These are phyloP conservation scores for Westerdykella aurantiaca DNA, from an alignment of 2,329 filamentous ascomycete species.

Conservation along the genomic window DNA sequence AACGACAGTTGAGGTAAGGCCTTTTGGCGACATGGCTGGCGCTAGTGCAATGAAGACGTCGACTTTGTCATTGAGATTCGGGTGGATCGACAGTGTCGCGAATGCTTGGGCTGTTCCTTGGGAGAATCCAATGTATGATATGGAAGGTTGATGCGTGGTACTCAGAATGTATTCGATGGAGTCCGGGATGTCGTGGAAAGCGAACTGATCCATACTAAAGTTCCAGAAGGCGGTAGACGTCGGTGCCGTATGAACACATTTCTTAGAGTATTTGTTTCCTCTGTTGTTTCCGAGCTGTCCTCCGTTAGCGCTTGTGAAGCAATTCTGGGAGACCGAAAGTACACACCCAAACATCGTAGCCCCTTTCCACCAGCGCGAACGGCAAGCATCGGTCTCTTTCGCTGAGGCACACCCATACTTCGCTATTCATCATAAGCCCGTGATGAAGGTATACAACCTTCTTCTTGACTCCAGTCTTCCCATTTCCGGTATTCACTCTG, in stretches of 20 bases:
- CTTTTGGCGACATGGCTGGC: conserved; percentile 92
- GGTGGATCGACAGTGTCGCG: conserved; percentile 86
- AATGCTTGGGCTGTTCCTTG: conserved; percentile 97
- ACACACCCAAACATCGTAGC: conserved; percentile 90
- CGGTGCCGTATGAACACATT: conserved; percentile 71
- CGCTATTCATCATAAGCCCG: conserved; percentile 95
- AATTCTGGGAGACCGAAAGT: not conserved
- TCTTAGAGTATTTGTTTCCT: conserved; percentile 99
- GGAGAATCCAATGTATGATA: conserved; percentile 96
- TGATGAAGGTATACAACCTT: conserved; percentile 92
- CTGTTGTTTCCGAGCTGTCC: conserved; percentile 84
- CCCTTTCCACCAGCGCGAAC: conserved; percentile 80
- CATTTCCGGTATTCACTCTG: conserved; percentile 66
- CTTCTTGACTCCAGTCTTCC: conserved; percentile 57
- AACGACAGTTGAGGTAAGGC: conserved; percentile 82
- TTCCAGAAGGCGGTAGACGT: conserved; percentile 82
- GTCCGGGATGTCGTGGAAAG: conserved; percentile 94
- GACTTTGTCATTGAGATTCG: conserved; percentile 83
- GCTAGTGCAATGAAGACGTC: conserved; percentile 95
- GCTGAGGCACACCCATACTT: conserved; percentile 94
- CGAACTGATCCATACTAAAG: conserved; percentile 97
- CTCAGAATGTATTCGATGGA: conserved; percentile 87
- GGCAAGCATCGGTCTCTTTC: conserved; percentile 80
- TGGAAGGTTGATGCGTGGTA: conserved; percentile 71
- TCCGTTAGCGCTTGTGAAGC: conserved; percentile 14